Evolutionary conservation across 257 asterid genomes (phyloP).

Genomic region (Lycium ferocissimum): DNA sequence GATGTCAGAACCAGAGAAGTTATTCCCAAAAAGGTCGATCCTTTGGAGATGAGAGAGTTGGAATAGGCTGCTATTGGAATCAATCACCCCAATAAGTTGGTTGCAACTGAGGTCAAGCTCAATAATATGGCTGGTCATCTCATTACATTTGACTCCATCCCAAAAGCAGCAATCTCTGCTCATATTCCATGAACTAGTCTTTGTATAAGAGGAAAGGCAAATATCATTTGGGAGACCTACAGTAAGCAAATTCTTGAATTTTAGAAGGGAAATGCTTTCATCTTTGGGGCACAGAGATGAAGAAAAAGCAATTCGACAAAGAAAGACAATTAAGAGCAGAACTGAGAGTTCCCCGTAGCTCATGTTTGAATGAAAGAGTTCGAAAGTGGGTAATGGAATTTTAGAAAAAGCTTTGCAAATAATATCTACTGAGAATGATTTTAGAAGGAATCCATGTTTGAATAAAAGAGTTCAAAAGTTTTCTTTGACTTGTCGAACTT

Average conservation of each 20-base stretch:
- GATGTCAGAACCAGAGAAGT: constrained; percentile 34
- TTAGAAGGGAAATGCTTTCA: not conserved
- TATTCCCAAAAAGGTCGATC: constrained; percentile 32
- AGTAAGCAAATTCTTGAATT: not conserved
- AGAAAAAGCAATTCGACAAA: constrained; percentile 24
- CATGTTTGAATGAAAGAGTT: not conserved
- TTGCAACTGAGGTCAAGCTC: constrained; percentile 38
- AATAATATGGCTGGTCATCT: constrained; percentile 29
- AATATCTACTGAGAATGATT: too few species aligned
- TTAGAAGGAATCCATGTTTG: too few species aligned
- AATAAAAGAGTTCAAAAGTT: too few species aligned
- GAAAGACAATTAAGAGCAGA: not conserved
- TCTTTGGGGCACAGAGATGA: constrained; percentile 24
- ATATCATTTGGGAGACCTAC: too few species aligned
- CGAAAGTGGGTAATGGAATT: not conserved
- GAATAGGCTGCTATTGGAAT: constrained; percentile 34
- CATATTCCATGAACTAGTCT: constrained; percentile 29
- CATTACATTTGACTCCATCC: constrained; percentile 39
- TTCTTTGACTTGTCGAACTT: too few species aligned
- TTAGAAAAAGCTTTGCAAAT: not conserved
- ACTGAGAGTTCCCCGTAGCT: not conserved
- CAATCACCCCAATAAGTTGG: constrained; percentile 16
- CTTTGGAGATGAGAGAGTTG: constrained; percentile 31
- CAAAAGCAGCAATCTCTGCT: constrained; percentile 39
- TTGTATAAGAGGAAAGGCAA: not conserved